Percentiles rank a stretch among this genome's conserved stretches.
These are phyloP conservation scores for Berberis vulgaris DNA, from an alignment of 164 flowering plant genomes.

Conservation along the genomic window DNA sequence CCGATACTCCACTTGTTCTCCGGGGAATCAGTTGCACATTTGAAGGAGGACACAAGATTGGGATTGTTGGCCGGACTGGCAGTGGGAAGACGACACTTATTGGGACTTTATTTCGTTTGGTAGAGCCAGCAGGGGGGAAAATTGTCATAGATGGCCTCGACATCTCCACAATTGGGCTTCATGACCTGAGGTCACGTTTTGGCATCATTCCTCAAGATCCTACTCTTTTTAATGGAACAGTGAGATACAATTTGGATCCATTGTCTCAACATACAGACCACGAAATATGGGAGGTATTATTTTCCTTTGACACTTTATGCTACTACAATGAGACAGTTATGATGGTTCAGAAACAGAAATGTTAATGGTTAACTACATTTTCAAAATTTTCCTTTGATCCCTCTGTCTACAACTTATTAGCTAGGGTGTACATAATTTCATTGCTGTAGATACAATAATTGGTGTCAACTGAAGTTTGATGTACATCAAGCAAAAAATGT, in stretches of 20 bases:
- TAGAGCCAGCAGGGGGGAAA: constrained; percentile 56
- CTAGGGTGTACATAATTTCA: background rate
- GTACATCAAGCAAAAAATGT: no score
- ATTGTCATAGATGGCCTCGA: constrained; percentile 49
- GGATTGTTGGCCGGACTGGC: constrained; percentile 82
- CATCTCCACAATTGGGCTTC: constrained; percentile 58
- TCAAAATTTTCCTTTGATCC: background rate
- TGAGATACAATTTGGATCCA: constrained; percentile 66
- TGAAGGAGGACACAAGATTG: constrained; percentile 64
- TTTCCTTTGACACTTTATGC: background rate
- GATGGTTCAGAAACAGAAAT: background rate
- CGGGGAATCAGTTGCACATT: constrained; percentile 57
- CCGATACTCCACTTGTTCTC: constrained; percentile 58
- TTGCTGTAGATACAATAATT: background rate
- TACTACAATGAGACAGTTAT: background rate
- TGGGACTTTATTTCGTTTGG: constrained; percentile 53
- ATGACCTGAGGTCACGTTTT: constrained; percentile 55
- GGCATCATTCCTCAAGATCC: constrained; percentile 80
- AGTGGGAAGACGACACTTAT: constrained; percentile 76
- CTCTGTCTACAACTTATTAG: background rate
- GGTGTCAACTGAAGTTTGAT: background rate
- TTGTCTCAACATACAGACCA: constrained; percentile 39
- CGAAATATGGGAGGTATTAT: constrained; percentile 63
- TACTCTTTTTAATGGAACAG: constrained; percentile 53
- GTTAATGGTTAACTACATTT: background rate